Conservation (phyloP, 129 eudicot species). For the Artemisia tridentata region DNA sequence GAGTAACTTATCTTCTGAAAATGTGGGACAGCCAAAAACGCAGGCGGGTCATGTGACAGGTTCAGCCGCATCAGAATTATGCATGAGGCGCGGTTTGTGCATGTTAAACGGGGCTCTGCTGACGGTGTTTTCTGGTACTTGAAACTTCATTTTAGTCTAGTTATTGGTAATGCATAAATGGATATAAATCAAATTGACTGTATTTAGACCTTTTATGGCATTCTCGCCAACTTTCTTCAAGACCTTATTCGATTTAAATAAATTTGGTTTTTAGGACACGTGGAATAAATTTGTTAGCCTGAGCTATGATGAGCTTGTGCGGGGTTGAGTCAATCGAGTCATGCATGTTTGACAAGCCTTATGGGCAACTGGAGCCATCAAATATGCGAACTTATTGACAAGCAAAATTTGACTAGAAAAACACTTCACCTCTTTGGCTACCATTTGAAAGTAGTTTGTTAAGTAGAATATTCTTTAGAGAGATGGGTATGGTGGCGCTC, state of each 20-base stretch:
- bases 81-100: neutral
- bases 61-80: neutral
- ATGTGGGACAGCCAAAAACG: constrained; percentile 51
- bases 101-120: neutral
- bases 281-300: neutral
- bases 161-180: constrained; percentile 13
- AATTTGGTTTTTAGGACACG: neutral
- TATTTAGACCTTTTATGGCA: constrained; percentile 5
- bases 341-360: too few species aligned
- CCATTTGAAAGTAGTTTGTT: too few species aligned
- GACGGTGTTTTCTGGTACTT: constrained; percentile 8
- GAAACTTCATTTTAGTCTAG: constrained; percentile 16
- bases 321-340: too few species aligned
- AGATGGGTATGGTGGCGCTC: too few species aligned
- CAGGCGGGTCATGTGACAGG: constrained; percentile 4
- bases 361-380: too few species aligned
- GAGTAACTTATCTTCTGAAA: constrained; percentile 47
- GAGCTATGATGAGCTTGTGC: neutral
- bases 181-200: constrained; percentile 10
- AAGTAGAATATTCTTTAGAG: too few species aligned
- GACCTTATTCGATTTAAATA: neutral
- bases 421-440: too few species aligned
- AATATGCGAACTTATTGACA: too few species aligned
- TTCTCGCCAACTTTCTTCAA: neutral
- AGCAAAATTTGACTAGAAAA: too few species aligned